Conservation (phyloP, 768 basidiomycete genomes). For the Rubroboletus satanas region DNA sequence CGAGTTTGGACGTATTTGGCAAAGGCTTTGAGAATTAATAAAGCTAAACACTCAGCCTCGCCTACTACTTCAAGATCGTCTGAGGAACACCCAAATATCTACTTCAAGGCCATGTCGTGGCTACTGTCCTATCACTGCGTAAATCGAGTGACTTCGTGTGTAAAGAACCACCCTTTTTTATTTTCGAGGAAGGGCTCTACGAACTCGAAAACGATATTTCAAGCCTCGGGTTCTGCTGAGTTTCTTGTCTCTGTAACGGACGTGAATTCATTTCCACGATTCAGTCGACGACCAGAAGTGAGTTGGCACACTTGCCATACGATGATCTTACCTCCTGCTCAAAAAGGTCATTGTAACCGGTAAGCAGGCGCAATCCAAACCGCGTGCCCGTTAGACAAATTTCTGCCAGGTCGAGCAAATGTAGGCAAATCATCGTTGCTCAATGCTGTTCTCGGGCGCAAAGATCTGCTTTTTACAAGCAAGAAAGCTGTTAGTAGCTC, state of each 20-base stretch:
- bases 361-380: slow-evolving; percentile 4
- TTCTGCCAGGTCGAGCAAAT: slow-evolving; percentile 63
- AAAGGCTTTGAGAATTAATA: too few species aligned
- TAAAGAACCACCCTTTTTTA: neutral
- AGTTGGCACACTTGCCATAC: slow-evolving; percentile 6
- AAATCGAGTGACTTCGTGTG: neutral
- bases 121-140: neutral
- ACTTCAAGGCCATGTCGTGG: slow-evolving; percentile 13
- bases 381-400: neutral
- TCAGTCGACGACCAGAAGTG: slow-evolving; percentile 26
- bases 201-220: slow-evolving; percentile 19
- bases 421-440: slow-evolving; percentile 73
- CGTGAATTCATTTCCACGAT: slow-evolving; percentile 14
- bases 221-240: slow-evolving; percentile 24
- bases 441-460: slow-evolving; percentile 62
- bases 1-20: too few species aligned
- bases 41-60: too few species aligned
- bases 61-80: too few species aligned
- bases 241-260: slow-evolving; percentile 25
- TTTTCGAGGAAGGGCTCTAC: slow-evolving; percentile 12
- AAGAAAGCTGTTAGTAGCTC: slow-evolving; percentile 58
- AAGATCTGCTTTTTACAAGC: slow-evolving; percentile 55
- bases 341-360: slow-evolving; percentile 28
- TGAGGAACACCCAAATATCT: neutral
- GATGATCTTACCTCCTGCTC: neutral